Conservation (phyloP, 257 asterid genomes). For the Solanum bulbocastanum region DNA sequence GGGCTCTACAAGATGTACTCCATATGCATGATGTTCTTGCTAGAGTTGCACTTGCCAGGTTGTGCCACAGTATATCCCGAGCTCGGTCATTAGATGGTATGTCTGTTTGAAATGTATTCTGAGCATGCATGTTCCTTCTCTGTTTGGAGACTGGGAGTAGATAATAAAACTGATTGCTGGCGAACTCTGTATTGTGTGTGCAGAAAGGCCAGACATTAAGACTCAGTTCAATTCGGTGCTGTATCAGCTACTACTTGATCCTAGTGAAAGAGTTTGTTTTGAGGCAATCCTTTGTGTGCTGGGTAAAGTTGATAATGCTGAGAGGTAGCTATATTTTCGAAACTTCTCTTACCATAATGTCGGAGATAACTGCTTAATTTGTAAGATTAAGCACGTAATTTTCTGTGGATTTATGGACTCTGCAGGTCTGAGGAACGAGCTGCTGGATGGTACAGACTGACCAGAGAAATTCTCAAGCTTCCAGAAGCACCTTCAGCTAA, state of each 20-base stretch:
- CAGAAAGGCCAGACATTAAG: constrained; percentile 89
- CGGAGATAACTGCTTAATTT: neutral
- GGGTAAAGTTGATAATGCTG: constrained; percentile 83
- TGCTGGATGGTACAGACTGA: constrained; percentile 93
- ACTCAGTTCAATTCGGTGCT: constrained; percentile 78
- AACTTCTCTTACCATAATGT: neutral
- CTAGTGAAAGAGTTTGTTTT: constrained; percentile 97
- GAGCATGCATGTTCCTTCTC: neutral
- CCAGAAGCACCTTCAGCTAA: constrained; percentile 81
- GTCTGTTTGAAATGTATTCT: constrained; percentile 6
- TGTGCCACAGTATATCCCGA: constrained; percentile 84
- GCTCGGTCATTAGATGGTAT: constrained; percentile 92
- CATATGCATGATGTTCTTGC: constrained; percentile 99
- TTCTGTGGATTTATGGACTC: neutral
- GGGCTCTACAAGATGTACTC: constrained; percentile 92
- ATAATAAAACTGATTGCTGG: neutral
- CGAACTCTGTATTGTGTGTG: neutral
- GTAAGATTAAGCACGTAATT: neutral
- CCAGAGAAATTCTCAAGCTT: constrained; percentile 86
- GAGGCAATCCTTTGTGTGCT: constrained; percentile 94
- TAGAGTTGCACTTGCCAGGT: constrained; percentile 92
- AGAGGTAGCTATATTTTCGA: constrained; percentile 45
- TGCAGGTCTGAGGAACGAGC: constrained; percentile 95
- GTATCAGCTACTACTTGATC: constrained; percentile 94
- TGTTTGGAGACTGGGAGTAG: neutral